Evolutionary conservation across 2,329 filamentous ascomycete genomes (phyloP).

Genomic region (Cercospora sesami): DNA sequence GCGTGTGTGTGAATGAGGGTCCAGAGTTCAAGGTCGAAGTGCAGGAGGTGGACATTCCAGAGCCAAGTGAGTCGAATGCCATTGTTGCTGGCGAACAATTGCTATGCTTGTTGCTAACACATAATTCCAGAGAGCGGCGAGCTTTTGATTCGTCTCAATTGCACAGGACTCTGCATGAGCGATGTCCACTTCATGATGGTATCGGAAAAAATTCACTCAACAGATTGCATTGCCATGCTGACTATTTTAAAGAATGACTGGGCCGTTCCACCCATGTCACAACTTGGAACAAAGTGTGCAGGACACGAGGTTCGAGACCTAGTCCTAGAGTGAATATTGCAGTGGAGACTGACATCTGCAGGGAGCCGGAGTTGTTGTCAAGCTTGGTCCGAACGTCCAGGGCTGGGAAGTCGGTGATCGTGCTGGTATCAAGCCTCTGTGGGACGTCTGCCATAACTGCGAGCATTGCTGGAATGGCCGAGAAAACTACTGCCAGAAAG

Average conservation of each 20-base stretch:
- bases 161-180: constrained; percentile 59
- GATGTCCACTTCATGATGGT: constrained; percentile 59
- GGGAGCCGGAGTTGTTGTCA: constrained; percentile 59
- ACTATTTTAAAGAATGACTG: too few relatives aligned
- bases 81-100: background rate
- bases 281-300: constrained; percentile 37
- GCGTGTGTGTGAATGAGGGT: constrained; percentile 53
- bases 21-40: constrained; percentile 52
- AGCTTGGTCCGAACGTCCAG: constrained; percentile 55
- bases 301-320: constrained; percentile 53
- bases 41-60: constrained; percentile 51
- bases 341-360: constrained; percentile 34
- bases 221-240: too few relatives aligned
- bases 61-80: constrained; percentile 43
- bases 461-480: constrained; percentile 52
- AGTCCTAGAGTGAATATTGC: background rate
- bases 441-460: constrained; percentile 51
- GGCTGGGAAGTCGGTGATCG: constrained; percentile 56
- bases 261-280: constrained; percentile 50
- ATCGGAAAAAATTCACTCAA: too few relatives aligned
- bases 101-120: background rate
- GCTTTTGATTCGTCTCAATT: constrained; percentile 58
- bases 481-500: constrained; percentile 55
- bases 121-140: constrained; percentile 44
- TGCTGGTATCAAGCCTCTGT: constrained; percentile 52